phyloP scores from a whole-genome alignment of 352 stramenopile species.

The Globisporangium echinulatum region DNA sequence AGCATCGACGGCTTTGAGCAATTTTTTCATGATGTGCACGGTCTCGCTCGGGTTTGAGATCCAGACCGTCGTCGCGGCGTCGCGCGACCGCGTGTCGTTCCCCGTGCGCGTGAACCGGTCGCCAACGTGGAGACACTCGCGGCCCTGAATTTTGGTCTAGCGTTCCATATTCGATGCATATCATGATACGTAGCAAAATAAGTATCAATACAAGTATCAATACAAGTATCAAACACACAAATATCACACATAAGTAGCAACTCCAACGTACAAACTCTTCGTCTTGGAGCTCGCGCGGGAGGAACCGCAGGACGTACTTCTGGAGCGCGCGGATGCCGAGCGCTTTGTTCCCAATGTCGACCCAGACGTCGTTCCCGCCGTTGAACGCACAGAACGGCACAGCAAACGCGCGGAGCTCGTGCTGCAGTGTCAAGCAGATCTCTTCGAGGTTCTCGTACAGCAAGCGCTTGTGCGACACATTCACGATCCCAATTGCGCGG shows the following conservation, averaged over 20 bases:
- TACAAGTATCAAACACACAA: not conserved
- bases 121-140: constrained; percentile 93
- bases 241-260: too few relatives aligned
- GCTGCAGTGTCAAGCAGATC: constrained; percentile 89
- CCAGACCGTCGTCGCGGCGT: constrained; percentile 92
- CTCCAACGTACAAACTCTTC: constrained; percentile 38
- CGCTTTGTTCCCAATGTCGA: constrained; percentile 96
- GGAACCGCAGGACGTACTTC: constrained; percentile 68
- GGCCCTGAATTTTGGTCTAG: constrained; percentile 58
- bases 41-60: constrained; percentile 94
- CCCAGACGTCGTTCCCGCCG: constrained; percentile 93
- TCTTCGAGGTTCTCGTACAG: constrained; percentile 93
- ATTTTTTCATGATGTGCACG: constrained; percentile 91
- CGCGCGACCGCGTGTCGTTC: constrained; percentile 92
- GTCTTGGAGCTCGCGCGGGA: constrained; percentile 73
- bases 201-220: not conserved
- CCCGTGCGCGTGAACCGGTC: constrained; percentile 85
- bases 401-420: constrained; percentile 62
- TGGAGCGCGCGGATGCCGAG: constrained; percentile 91
- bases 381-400: constrained; percentile 96
- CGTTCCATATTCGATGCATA: not conserved
- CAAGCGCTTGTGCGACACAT: constrained; percentile 69
- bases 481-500: constrained; percentile 91
- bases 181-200: not conserved
- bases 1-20: constrained; percentile 71